Evolutionary conservation across 768 basidiomycete species (phyloP).

Genomic region (Agrocybe chaxingu): DNA sequence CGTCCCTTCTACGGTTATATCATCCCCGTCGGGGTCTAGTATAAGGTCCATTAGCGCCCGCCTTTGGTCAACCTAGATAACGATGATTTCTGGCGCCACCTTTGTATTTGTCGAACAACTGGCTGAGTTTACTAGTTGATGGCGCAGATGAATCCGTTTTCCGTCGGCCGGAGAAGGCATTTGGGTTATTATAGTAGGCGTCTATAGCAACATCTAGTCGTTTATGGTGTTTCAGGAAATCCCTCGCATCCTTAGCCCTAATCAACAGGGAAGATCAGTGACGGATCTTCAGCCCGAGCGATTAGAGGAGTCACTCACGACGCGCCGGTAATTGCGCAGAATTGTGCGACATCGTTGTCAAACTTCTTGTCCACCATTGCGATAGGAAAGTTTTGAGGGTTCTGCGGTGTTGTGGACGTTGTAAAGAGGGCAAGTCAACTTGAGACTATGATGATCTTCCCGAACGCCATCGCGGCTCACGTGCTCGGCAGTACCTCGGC

Average conservation of each 20-base stretch:
- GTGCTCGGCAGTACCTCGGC: neutral
- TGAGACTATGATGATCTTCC: neutral
- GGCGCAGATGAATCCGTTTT: constrained; percentile 27
- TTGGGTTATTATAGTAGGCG: constrained; percentile 63
- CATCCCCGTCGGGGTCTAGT: constrained; percentile 53
- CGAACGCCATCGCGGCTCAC: neutral
- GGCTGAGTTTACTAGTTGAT: constrained; percentile 51
- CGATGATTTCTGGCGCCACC: constrained; percentile 33
- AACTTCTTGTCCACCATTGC: constrained; percentile 39
- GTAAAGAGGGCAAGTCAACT: neutral
- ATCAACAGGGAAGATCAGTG: constrained; percentile 24
- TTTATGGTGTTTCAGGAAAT: constrained; percentile 68
- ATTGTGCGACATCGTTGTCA: constrained; percentile 53
- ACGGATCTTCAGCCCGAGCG: constrained; percentile 14
- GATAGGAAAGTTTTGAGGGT: neutral
- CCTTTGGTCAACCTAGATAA: neutral
- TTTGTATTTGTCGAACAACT: constrained; percentile 68
- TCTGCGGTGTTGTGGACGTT: neutral
- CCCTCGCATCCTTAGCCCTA: constrained; percentile 57
- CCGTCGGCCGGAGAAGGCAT: constrained; percentile 24
- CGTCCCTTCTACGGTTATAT: constrained; percentile 78
- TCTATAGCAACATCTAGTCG: constrained; percentile 72
- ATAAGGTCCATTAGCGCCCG: constrained; percentile 4
- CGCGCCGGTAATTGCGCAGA: constrained; percentile 65
- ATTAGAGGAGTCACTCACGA: constrained; percentile 47